phyloP scores from a whole-genome alignment of 768 basidiomycete species.

The Tylopilus subfusipes region DNA sequence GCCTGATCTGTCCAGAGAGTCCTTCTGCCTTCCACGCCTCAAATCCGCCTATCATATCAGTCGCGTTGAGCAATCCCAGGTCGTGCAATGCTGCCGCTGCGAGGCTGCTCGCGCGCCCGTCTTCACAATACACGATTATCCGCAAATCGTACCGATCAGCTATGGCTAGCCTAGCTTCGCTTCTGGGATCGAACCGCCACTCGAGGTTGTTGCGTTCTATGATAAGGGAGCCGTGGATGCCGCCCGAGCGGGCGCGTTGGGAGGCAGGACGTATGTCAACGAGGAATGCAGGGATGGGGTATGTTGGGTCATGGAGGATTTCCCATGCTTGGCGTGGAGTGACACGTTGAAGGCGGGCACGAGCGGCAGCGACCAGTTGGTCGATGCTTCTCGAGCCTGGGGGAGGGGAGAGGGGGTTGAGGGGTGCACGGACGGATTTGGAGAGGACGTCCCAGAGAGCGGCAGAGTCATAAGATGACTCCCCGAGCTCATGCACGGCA shows the following conservation, averaged over 20 bases:
- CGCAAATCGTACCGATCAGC: constrained; percentile 74
- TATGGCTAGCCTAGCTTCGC: constrained; percentile 53
- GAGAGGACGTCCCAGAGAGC: constrained; percentile 70
- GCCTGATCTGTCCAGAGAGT: constrained; percentile 49
- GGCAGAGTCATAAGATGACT: constrained; percentile 55
- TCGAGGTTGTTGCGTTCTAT: constrained; percentile 77
- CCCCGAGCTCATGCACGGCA: constrained; percentile 51
- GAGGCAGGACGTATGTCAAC: constrained; percentile 73
- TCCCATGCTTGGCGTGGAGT: constrained; percentile 56
- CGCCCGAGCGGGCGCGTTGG: constrained; percentile 55
- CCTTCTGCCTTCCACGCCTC: constrained; percentile 68
- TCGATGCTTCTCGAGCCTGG: constrained; percentile 60
- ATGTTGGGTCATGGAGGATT: constrained; percentile 51
- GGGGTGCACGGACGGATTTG: constrained; percentile 55
- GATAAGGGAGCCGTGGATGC: constrained; percentile 63
- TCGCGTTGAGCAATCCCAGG: constrained; percentile 68
- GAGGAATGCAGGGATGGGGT: constrained; percentile 62
- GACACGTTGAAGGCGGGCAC: constrained; percentile 63
- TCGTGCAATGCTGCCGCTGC: constrained; percentile 69
- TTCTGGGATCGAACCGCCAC: constrained; percentile 76
- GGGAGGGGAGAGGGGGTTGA: constrained; percentile 61
- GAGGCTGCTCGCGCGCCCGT: constrained; percentile 68
- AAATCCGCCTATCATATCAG: constrained; percentile 75
- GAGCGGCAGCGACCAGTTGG: constrained; percentile 53
- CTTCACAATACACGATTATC: constrained; percentile 72